phyloP scores from a whole-genome alignment of 2,329 filamentous ascomycete species.

The Neonectria ditissima region DNA sequence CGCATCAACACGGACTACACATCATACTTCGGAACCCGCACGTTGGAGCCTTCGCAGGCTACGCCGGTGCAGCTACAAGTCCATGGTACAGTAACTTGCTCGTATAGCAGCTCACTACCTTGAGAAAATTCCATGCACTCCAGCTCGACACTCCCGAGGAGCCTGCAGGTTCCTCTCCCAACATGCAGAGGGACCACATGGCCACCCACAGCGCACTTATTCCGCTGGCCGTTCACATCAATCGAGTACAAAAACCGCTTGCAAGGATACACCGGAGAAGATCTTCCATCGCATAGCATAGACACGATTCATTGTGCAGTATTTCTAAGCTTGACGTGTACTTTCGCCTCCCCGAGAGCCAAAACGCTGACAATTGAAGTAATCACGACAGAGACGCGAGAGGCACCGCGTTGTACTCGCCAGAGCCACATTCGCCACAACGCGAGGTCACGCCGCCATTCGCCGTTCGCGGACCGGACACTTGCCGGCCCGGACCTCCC shows the following conservation, averaged over 20 bases:
- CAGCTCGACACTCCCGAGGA: neutral
- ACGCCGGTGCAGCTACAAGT: neutral
- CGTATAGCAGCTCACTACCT: too few relatives aligned
- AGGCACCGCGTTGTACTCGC: conserved; percentile 1
- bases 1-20: neutral
- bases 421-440: neutral
- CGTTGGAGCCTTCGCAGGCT: too few relatives aligned
- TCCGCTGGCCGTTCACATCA: neutral
- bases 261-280: neutral
- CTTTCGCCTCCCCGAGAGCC: neutral
- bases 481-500: neutral
- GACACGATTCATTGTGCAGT: neutral
- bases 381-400: neutral
- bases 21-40: neutral
- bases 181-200: neutral
- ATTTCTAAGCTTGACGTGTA: neutral
- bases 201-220: neutral
- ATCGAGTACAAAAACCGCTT: neutral
- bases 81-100: neutral
- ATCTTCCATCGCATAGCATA: neutral
- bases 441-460: conserved; percentile 7
- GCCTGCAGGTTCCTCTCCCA: neutral
- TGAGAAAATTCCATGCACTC: too few relatives aligned
- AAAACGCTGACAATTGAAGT: neutral
- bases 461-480: too few relatives aligned